Base-by-base conservation (phyloP, 495 filamentous ascomycete species). In the Durotheca rogersii region DNA sequence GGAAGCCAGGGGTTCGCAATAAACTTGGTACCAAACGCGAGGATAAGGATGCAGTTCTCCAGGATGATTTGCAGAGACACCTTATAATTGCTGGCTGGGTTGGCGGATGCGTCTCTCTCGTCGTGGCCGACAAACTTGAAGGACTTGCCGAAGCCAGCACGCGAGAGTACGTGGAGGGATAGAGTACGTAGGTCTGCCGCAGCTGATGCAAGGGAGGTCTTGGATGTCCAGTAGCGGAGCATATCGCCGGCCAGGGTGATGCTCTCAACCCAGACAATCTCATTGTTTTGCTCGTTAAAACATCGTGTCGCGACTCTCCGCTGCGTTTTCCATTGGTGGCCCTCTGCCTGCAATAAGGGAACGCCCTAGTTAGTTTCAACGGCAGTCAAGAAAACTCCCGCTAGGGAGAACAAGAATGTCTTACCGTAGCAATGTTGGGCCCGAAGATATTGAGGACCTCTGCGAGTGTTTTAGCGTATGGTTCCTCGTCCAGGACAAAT, bases 51-150 rank as follows among this genome's bases (percentile, higher is more conserved):
- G 14, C n/a, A 11, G 19, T 29, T 29, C 5, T 41, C 39, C 21
- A 41, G 14, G 5, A 41, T 18, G 21, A 16, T 27, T 1, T 15
- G 21, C 11, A 41, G 30, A 2, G 39, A 41, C 4, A 29, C 14
- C 21, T 16, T 11, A n/a, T 7, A 41, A 18, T 16, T 41, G 4
- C 20, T 16, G 6, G 39, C 20, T 2, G 21, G 20, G n/a, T 23
- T 41, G 19, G 20, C 16, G 4, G n/a, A n/a, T n/a, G n/a, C 11
- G 3, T 10, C 7, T 41, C 21, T 18, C 21, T 41, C 39, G 21
- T 41, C 39, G 14, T 41, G 39, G 20, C 39, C 39, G 11, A 29
- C 12, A 18, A 41, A 41, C 18, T 20, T 12, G 21, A 41, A 41
- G 3, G 25, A 41, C n/a, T 41, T 11, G 11, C 39, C 25, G 39